Base-by-base conservation (phyloP, 2,329 filamentous ascomycete species). In the Scedosporium aurantiacum region DNA sequence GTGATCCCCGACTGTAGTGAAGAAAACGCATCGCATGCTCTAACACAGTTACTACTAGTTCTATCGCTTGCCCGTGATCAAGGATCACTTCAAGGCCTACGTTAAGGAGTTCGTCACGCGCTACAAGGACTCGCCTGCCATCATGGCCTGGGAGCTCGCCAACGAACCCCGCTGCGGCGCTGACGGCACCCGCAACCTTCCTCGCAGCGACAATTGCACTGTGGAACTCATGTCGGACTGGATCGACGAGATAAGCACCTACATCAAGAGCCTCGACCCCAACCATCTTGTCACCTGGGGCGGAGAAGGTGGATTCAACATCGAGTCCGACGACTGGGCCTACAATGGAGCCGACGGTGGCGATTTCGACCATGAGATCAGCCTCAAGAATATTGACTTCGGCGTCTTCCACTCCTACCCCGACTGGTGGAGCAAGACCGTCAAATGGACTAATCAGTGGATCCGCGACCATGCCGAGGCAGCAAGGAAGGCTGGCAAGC, bases 101-200 rank as follows among this genome's bases (percentile, higher is more conserved):
- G 79, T 88, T 67, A 74, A 79, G 57, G 74, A 76, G 0, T 77
- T 89, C 5, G 79, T 89, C 2, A 79, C 72, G 21, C 76, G 85
- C 10, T 88, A 87, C 72, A 79, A 75, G 55, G 73, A 77, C 63
- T 86, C 82, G 0, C 72, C 80, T 0, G 79, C 85, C 0, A 78
- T 89, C 56, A 82, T 88, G 65, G 83, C 84, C 0, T 89, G 86
- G 86, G 85, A 89, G 67, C 74, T 89, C 1, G 82, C 77, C 62
- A 89, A 89, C 65, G 86, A 89, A 63, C 76, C 77, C 21, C 76
- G 78, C 62, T 81, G 78, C 68, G 77, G 76, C 23, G 78, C 73
- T 25, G 77, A 80, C 59, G 70, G 67, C 5, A 66, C 66, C 6
- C 77, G 78, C 62, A 80, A 80, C 67, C 74, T 80, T 0, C 76